Base-by-base conservation (phyloP, 139 green algal genomes). In the Coelastrella sp. region DNA sequence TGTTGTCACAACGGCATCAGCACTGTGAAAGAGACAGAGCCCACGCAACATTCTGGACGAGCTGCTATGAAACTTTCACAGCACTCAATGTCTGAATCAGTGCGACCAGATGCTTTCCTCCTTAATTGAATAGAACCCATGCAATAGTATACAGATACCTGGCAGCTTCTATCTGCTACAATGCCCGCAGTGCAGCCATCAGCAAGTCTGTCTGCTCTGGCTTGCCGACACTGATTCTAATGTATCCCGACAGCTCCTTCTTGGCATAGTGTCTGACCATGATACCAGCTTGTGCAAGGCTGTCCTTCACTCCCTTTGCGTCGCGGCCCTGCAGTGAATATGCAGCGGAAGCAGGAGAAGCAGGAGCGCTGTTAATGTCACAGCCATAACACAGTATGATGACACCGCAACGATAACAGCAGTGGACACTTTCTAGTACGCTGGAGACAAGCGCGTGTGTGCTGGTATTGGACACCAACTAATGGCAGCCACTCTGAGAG, bases 161-260 rank as follows among this genome's bases (percentile, higher is more conserved):
- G 12, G 6, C 9, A 59, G 25, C 25, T 5, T 9, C 19, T 25
- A 25, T 25, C 1, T 58, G 9, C 56, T 70, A 88, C 68, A 88
- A 22, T 7, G 84, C 84, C 4, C n/a, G 78, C 72, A 99, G 92
- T 27, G 95, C 96, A 10, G 81, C 84, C 80, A 99, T 85, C 27
- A 99, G 91, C 22, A 91, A 88, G 83, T 99, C 96, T 17, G 97
- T 99, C 70, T 99, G 97, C 93, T 99, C 97, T 0, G 98, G 97
- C 91, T 95, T 96, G 60, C 98, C 98, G 25, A 99, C 98, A 14
- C 94, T 98, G 66, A 99, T 96, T 59, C 98, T 94, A 17, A 99
- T 95, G 93, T 96, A 99, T 57, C 92, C 94, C n/a, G 91, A 92
- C n/a, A 99, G 94, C 92, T 97, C 94, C 84, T 94, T 92, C 90